Conservation (phyloP, 1,284 basidiomycete genomes). For the Pseudozyma sp. region DNA sequence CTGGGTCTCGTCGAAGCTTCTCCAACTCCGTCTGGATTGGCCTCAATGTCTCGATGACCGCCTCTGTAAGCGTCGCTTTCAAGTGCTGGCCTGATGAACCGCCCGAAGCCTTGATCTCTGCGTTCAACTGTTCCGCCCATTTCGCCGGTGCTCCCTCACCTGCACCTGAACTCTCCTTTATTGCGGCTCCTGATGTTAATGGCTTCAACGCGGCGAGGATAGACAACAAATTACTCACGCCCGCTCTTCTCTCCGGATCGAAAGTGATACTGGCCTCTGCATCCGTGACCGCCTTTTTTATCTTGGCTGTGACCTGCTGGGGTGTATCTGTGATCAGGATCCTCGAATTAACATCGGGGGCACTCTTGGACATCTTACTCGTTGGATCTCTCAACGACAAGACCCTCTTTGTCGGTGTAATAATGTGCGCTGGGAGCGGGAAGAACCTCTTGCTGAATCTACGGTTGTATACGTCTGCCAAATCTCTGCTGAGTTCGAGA, state of each 20-base stretch:
- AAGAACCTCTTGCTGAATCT: conserved; percentile 74
- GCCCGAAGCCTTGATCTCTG: conserved; percentile 66
- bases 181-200: conserved; percentile 7
- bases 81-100: conserved; percentile 76
- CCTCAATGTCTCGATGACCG: conserved; percentile 78
- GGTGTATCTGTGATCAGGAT: conserved; percentile 85
- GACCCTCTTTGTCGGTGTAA: conserved; percentile 76
- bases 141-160: conserved; percentile 34
- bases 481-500: conserved; percentile 84
- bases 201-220: conserved; percentile 73
- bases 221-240: conserved; percentile 82
- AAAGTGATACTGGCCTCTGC: conserved; percentile 77
- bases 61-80: conserved; percentile 81
- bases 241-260: conserved; percentile 81
- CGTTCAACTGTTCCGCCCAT: conserved; percentile 72
- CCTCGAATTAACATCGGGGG: conserved; percentile 81
- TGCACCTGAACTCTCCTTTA: background rate
- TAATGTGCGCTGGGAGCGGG: conserved; percentile 79
- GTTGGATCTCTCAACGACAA: conserved; percentile 86
- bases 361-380: conserved; percentile 95
- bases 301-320: conserved; percentile 77
- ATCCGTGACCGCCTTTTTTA: conserved; percentile 87
- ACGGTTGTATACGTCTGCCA: conserved; percentile 86
- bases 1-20: conserved; percentile 75
- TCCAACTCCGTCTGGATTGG: conserved; percentile 79